A percentile compares a stretch with the other conserved stretches of the same genome.
Conservation (phyloP, 345 rosid genomes). For the Hibiscus trionum region DNA sequence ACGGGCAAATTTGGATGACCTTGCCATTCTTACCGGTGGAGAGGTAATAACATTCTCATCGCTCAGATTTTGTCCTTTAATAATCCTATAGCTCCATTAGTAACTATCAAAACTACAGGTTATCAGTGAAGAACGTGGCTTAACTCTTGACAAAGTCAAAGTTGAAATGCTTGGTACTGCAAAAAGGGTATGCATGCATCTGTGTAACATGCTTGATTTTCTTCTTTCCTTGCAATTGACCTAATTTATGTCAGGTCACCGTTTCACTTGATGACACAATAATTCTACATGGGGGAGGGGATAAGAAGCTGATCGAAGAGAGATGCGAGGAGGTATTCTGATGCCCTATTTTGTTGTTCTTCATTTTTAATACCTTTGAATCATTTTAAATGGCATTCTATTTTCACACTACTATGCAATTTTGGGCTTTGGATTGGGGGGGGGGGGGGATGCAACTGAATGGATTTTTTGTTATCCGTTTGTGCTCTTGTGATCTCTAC, state of each 20-base stretch:
- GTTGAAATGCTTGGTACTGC: slow-evolving; percentile 82
- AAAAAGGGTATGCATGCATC: slow-evolving; percentile 46
- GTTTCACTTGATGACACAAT: slow-evolving; percentile 74
- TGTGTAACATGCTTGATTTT: neutral
- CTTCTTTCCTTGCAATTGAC: slow-evolving; percentile 8
- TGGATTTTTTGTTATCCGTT: neutral
- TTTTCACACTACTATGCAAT: neutral
- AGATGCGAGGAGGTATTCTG: slow-evolving; percentile 77
- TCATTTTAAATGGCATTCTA: neutral
- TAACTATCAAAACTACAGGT: slow-evolving; percentile 41
- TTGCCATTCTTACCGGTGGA: slow-evolving; percentile 82
- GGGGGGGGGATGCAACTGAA: neutral
- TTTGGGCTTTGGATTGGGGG: neutral
- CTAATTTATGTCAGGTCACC: slow-evolving; percentile 38
- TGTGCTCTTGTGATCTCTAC: neutral
- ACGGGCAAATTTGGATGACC: slow-evolving; percentile 77
- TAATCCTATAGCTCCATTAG: slow-evolving; percentile 2
- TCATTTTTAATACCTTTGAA: neutral
- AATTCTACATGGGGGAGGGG: slow-evolving; percentile 80
- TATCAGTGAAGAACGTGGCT: slow-evolving; percentile 75
- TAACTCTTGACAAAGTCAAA: slow-evolving; percentile 57
- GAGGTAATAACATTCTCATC: slow-evolving; percentile 41
- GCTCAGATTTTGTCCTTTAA: neutral
- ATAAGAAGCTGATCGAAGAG: slow-evolving; percentile 81
- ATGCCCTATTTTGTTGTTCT: neutral